Conservation (phyloP, 1,139 yeast species). For the Hanseniaspora uvarum region DNA sequence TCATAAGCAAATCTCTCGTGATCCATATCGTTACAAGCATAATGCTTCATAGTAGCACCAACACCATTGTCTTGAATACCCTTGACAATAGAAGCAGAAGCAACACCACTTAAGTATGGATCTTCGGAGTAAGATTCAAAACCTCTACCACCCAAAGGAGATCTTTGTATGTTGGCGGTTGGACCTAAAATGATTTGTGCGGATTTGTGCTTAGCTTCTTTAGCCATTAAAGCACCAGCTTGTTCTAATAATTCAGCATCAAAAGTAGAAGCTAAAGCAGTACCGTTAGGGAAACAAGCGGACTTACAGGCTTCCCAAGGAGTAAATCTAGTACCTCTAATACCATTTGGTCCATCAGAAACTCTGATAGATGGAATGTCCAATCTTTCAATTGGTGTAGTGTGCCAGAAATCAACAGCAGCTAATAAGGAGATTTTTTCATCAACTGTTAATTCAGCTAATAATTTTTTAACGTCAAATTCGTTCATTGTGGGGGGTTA, state of each 20-base stretch:
- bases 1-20: constrained; percentile 43
- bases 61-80: constrained; percentile 48
- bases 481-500: constrained; percentile 8
- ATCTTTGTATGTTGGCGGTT: constrained; percentile 43
- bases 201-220: constrained; percentile 44
- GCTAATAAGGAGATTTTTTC: constrained; percentile 44
- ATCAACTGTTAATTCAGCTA: constrained; percentile 37
- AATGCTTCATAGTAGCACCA: constrained; percentile 51
- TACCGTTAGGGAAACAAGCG: constrained; percentile 46
- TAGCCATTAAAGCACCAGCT: constrained; percentile 42
- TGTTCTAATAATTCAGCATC: constrained; percentile 35
- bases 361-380: constrained; percentile 35
- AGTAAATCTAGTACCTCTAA: constrained; percentile 41
- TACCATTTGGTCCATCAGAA: constrained; percentile 48
- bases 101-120: constrained; percentile 46
- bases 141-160: constrained; percentile 56
- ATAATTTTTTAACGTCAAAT: constrained; percentile 39
- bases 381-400: constrained; percentile 40
- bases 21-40: constrained; percentile 52
- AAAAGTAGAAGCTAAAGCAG: constrained; percentile 39
- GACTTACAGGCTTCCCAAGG: constrained; percentile 39
- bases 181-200: constrained; percentile 57
- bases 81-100: constrained; percentile 40
- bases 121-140: constrained; percentile 57
- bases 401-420: constrained; percentile 50